Conservation (phyloP, 192 early-diverging fungal genomes). For the Coemansia sp. region DNA sequence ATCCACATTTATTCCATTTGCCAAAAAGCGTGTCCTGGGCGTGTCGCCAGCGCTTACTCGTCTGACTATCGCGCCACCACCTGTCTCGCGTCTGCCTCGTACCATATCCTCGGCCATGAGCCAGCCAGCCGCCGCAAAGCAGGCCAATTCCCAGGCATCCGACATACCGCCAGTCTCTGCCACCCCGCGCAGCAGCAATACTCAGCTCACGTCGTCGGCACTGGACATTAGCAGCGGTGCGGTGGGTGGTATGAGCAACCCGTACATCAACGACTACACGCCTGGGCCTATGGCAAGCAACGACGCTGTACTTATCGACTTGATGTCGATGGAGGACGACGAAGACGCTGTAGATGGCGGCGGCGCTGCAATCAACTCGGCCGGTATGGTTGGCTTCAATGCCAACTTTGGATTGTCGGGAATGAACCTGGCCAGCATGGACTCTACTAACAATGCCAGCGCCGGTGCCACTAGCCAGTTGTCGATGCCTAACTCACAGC, state of each 20-base stretch:
- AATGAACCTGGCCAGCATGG: slow-evolving; percentile 46
- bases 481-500: slow-evolving; percentile 38
- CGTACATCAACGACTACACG: slow-evolving; percentile 52
- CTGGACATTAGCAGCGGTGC: slow-evolving; percentile 29
- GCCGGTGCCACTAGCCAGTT: background rate
- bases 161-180: slow-evolving; percentile 7
- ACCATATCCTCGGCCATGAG: slow-evolving; percentile 21
- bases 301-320: slow-evolving; percentile 53
- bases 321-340: slow-evolving; percentile 58
- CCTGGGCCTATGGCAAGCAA: slow-evolving; percentile 35
- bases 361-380: slow-evolving; percentile 35
- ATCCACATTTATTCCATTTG: slow-evolving; percentile 79
- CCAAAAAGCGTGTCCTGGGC: slow-evolving; percentile 56
- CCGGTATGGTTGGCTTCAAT: slow-evolving; percentile 58
- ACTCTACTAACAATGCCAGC: background rate
- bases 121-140: slow-evolving; percentile 13
- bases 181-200: slow-evolving; percentile 33
- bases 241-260: slow-evolving; percentile 49
- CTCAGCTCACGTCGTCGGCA: slow-evolving; percentile 41
- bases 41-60: slow-evolving; percentile 47
- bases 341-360: slow-evolving; percentile 28
- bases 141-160: background rate
- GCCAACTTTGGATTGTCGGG: slow-evolving; percentile 54
- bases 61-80: slow-evolving; percentile 49
- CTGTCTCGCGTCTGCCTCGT: slow-evolving; percentile 48